These are phyloP conservation scores for Phytophthora sansomeana DNA, from an alignment of 352 stramenopile species.

Conservation along the genomic window DNA sequence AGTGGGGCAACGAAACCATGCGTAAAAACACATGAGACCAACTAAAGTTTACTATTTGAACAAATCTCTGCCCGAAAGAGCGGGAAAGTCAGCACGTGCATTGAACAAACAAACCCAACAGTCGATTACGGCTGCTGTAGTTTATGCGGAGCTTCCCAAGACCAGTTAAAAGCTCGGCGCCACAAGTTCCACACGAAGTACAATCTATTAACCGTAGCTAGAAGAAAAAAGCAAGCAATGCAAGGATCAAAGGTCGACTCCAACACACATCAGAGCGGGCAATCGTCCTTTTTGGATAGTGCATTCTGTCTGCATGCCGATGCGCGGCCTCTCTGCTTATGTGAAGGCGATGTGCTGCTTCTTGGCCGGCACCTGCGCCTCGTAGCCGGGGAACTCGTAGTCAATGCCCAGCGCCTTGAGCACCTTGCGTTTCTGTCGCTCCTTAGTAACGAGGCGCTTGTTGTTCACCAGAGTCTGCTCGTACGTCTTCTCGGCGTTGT, in stretches of 20 bases:
- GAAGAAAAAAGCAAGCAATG: constrained; percentile 23
- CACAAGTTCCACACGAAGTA: constrained; percentile 37
- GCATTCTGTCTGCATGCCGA: constrained; percentile 14
- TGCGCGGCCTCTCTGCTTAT: constrained; percentile 34
- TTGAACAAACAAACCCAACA: no score
- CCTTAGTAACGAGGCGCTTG: constrained; percentile 79
- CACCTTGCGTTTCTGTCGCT: constrained; percentile 80
- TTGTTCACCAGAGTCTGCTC: constrained; percentile 76
- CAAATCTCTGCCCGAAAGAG: no score
- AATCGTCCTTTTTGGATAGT: not conserved
- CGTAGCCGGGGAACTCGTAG: constrained; percentile 87
- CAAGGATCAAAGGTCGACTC: constrained; percentile 8
- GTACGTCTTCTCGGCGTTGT: constrained; percentile 84
- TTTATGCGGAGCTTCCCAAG: no score
- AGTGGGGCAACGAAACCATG: no score
- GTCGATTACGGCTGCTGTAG: no score
- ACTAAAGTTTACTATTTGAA: no score
- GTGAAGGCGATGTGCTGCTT: constrained; percentile 82
- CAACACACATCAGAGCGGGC: not conserved
- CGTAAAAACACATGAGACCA: no score
- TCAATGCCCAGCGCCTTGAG: constrained; percentile 84
- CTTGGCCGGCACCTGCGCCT: constrained; percentile 70
- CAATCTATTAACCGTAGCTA: constrained; percentile 40
- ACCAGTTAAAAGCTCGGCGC: no score
- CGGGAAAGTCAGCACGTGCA: no score